These are phyloP conservation scores for Ustilago vetiveriae DNA, from an alignment of 1,284 basidiomycete genomes.

Conservation along the genomic window DNA sequence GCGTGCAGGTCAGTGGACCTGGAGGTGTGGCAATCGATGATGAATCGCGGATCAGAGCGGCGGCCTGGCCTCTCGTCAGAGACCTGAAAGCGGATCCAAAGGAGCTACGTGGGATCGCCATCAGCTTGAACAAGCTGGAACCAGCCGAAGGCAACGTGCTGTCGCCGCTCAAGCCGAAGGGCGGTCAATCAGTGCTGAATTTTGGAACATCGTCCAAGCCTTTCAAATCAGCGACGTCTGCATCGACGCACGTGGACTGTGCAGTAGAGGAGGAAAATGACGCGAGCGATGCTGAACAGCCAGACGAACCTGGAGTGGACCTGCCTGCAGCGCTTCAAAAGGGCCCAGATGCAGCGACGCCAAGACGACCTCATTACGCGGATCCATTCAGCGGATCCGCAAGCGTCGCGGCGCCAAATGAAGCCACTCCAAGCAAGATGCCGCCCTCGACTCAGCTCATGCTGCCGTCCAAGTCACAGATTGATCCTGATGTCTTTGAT, in stretches of 20 bases:
- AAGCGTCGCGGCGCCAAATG: neutral
- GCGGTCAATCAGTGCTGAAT: constrained; percentile 30
- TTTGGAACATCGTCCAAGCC: constrained; percentile 14
- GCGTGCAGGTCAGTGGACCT: constrained; percentile 71
- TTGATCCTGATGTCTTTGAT: constrained; percentile 50
- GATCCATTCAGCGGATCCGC: neutral
- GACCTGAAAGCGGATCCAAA: constrained; percentile 80
- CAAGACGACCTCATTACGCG: constrained; percentile 1
- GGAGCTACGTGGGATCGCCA: constrained; percentile 90
- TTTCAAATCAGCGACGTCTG: neutral
- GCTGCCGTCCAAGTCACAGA: constrained; percentile 56
- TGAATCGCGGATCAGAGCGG: constrained; percentile 76
- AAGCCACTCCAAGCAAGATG: constrained; percentile 4
- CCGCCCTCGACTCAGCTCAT: constrained; percentile 45
- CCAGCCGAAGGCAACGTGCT: constrained; percentile 43
- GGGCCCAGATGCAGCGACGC: constrained; percentile 34
- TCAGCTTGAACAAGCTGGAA: constrained; percentile 88
- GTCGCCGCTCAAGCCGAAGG: constrained; percentile 23
- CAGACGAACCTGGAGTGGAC: constrained; percentile 21
- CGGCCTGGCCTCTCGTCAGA: constrained; percentile 80
- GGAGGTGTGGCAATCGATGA: constrained; percentile 75
- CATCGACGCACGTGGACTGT: neutral
- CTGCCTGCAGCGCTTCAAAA: constrained; percentile 30
- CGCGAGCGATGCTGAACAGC: constrained; percentile 18
- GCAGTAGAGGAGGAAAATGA: constrained; percentile 13